phyloP scores from a whole-genome alignment of 106 monocot species.

The Xerophyta viscosa region DNA sequence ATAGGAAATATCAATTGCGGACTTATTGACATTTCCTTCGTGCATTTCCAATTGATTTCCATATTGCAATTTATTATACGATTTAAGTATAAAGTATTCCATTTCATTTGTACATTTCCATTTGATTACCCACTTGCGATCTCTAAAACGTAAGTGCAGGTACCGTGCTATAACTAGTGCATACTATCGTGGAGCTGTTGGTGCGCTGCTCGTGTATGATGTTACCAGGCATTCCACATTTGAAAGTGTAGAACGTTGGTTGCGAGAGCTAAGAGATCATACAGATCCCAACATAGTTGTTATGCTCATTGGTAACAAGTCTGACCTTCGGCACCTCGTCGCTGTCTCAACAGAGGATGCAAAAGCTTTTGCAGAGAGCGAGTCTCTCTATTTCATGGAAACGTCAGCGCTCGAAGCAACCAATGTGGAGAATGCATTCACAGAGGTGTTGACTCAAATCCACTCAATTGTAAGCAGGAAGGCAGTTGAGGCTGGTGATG shows the following conservation, averaged over 20 bases:
- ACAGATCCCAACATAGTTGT: conserved; percentile 22
- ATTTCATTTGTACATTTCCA: not conserved
- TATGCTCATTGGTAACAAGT: conserved; percentile 23
- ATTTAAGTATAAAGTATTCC: no score
- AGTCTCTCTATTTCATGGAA: conserved; percentile 20
- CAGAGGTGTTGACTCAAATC: conserved; percentile 18
- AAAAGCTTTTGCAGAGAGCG: conserved; percentile 17
- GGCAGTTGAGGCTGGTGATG: conserved; percentile 11
- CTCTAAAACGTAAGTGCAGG: conserved; percentile 5
- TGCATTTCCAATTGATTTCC: no score
- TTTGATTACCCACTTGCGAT: not conserved
- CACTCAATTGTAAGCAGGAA: conserved; percentile 13
- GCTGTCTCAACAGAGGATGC: conserved; percentile 14
- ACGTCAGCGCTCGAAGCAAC: conserved; percentile 15
- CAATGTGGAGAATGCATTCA: conserved; percentile 13
- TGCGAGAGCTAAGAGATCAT: conserved; percentile 18
- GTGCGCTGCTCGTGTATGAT: conserved; percentile 25
- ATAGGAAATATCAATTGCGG: no score
- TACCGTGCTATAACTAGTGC: conserved; percentile 25
- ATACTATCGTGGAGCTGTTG: conserved; percentile 22
- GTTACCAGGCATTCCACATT: conserved; percentile 19
- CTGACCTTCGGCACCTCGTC: conserved; percentile 19
- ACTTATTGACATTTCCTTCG: no score
- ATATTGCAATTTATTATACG: no score
- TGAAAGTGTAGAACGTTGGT: conserved; percentile 17